Evolutionary conservation across 768 basidiomycete species (phyloP).

Genomic region (Inosperma sp.): DNA sequence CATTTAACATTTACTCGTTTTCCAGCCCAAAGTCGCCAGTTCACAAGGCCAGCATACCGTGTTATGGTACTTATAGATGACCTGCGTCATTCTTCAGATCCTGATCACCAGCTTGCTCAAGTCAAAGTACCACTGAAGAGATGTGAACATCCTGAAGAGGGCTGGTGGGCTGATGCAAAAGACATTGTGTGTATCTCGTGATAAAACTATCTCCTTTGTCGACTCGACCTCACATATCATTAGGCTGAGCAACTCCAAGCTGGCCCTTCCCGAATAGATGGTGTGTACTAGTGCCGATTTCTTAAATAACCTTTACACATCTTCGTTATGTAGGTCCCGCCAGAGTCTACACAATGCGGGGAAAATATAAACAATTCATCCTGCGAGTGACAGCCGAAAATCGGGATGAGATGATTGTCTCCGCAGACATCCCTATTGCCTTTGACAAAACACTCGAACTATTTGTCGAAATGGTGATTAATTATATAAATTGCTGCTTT

Average conservation of each 20-base stretch:
- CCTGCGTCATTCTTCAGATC: conserved; percentile 36
- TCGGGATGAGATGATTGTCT: conserved; percentile 43
- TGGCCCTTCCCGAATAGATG: conserved; percentile 65
- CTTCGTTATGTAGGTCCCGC: conserved; percentile 48
- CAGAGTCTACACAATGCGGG: conserved; percentile 60
- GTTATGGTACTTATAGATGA: conserved; percentile 72
- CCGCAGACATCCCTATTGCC: conserved; percentile 55
- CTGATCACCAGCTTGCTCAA: conserved; percentile 61
- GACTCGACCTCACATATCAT: conserved; percentile 1
- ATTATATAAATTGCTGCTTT: conserved; percentile 3
- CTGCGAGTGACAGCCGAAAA: conserved; percentile 55
- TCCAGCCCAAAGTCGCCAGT: conserved; percentile 47
- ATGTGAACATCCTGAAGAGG: conserved; percentile 45
- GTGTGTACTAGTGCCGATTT: conserved; percentile 30
- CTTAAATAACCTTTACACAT: conserved; percentile 5
- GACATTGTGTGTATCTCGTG: conserved; percentile 42
- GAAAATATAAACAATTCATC: conserved; percentile 65
- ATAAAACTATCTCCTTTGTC: neutral
- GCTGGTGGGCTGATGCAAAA: conserved; percentile 69
- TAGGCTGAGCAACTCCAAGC: conserved; percentile 52
- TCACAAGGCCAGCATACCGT: too few relatives aligned
- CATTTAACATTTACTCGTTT: neutral
- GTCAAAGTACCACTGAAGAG: conserved; percentile 54
- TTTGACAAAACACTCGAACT: conserved; percentile 52
- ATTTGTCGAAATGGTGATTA: conserved; percentile 53